Base-by-base conservation (phyloP, 106 monocot genomes). In the Acanthochlamys bracteata region DNA sequence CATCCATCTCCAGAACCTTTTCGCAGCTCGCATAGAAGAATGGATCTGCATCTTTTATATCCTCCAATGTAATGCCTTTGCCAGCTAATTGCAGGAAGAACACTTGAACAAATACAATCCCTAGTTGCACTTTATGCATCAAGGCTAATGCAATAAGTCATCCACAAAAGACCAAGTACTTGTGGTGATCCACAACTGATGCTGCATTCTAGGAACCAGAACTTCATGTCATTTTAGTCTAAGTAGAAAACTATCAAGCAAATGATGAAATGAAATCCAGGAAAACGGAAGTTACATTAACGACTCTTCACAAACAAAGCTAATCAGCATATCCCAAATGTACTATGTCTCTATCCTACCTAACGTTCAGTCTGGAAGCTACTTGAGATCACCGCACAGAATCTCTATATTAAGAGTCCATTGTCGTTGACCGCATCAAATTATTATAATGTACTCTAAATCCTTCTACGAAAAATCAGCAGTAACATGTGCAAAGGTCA, bases 61-160 rank as follows among this genome's bases (percentile, higher is more conserved):
- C 88, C 63, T 92, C 92, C 72, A 88, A 64, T 11, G 82, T 75
- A 58, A 88, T 51, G 52, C 12, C 54, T 57, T 65, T 70, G 7
- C 84, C 84, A 70, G 84, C 67, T 59, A 92, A 79, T 79, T 92
- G 87, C 46, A 74, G 61, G 73, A 84, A 92, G 67, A 92, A 88
- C 4, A 76, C 63, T 16, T 74, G 87, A 49, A 84, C 84, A 64
- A 92, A 80, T 13, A 74, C 61, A 51, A 90, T 66, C 11, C 90
- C 90, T 45, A 86, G 63, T 77, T 90, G 90, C 39, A 90, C 80
- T 69, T 70, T 75, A 66, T 90, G 83, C 86, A 79, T 83, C 60
- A 90, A 73, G 20, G 86, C 83, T 52, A 90, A 64, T 64, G 86
- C 90, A 77, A 90, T 78, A 6, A 90, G 54, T 24, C 90, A 71